These are phyloP conservation scores for Pulveroboletus sp. DNA, from an alignment of 768 basidiomycete genomes.

Conservation along the genomic window DNA sequence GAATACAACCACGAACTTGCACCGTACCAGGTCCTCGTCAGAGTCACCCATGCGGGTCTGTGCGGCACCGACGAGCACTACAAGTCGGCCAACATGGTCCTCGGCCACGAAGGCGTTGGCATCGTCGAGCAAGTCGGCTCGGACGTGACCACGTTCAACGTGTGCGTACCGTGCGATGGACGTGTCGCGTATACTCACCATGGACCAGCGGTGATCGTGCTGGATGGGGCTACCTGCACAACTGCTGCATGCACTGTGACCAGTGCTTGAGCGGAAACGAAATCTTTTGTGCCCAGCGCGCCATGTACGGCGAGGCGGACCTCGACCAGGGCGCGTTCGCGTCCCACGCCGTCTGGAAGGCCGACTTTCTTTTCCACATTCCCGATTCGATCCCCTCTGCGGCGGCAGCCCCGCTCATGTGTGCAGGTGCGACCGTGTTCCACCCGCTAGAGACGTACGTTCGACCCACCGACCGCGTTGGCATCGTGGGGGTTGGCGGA, in stretches of 20 bases:
- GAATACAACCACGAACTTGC: constrained; percentile 17
- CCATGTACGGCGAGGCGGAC: constrained; percentile 25
- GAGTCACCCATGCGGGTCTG: constrained; percentile 34
- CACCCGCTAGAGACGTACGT: constrained; percentile 24
- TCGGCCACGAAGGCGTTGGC: constrained; percentile 40
- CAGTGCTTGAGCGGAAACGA: constrained; percentile 35
- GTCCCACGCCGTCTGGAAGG: constrained; percentile 34
- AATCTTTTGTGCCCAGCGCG: constrained; percentile 22
- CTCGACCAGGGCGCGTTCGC: constrained; percentile 35
- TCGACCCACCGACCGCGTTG: constrained; percentile 32
- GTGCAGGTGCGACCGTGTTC: constrained; percentile 36
- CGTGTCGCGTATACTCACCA: background rate
- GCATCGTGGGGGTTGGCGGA: constrained; percentile 35
- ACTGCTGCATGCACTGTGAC: constrained; percentile 32
- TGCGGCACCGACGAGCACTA: constrained; percentile 40
- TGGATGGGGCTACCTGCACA: constrained; percentile 36
- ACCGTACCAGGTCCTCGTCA: constrained; percentile 29
- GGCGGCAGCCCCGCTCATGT: constrained; percentile 36
- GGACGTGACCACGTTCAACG: constrained; percentile 32
- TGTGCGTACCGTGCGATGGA: constrained; percentile 17
- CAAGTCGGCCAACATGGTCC: constrained; percentile 31
- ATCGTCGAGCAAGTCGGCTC: constrained; percentile 32
- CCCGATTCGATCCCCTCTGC: constrained; percentile 30
- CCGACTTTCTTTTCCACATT: constrained; percentile 33
- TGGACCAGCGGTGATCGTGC: constrained; percentile 33